phyloP scores from a whole-genome alignment of 176 grass and related monocot genomes.

The Phoenix roebelenii region DNA sequence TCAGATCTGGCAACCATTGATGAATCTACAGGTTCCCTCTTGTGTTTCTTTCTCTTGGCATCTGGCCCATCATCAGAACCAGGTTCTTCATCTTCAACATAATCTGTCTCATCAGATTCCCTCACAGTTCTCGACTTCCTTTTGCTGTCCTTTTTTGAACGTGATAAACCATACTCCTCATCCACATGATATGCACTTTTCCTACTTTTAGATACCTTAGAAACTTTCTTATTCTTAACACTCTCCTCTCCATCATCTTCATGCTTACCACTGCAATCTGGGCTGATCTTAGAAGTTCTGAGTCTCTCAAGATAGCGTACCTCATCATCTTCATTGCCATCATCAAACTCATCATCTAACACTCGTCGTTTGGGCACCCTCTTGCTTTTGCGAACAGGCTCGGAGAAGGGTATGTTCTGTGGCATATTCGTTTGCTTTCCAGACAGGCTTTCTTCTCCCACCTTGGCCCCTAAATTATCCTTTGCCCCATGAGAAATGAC shows the following conservation, averaged over 20 bases:
- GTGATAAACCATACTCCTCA: constrained; percentile 32
- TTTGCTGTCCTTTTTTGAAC: constrained; percentile 29
- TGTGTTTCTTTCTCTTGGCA: constrained; percentile 25
- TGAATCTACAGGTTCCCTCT: constrained; percentile 18
- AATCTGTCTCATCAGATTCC: constrained; percentile 36
- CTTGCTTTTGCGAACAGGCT: constrained; percentile 65
- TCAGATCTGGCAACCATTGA: constrained; percentile 26
- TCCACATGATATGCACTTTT: constrained; percentile 19
- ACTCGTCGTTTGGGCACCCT: constrained; percentile 50
- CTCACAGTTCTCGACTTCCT: constrained; percentile 26
- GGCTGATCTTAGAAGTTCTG: constrained; percentile 24
- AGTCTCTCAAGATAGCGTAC: constrained; percentile 25
- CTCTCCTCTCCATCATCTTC: constrained; percentile 30
- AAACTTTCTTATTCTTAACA: constrained; percentile 26
- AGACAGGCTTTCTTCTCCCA: constrained; percentile 25
- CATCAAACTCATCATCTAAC: constrained; percentile 37
- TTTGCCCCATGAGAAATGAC: constrained; percentile 27
- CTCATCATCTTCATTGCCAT: constrained; percentile 23
- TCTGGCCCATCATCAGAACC: constrained; percentile 35
- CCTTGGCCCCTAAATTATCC: constrained; percentile 25
- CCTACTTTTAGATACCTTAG: constrained; percentile 28
- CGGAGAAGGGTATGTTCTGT: constrained; percentile 24
- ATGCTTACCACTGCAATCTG: constrained; percentile 7
- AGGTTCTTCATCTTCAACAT: constrained; percentile 45
- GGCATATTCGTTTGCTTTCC: constrained; percentile 25